Base-by-base conservation (phyloP, 2,329 filamentous ascomycete genomes). In the Botryosphaeria dothidea region DNA sequence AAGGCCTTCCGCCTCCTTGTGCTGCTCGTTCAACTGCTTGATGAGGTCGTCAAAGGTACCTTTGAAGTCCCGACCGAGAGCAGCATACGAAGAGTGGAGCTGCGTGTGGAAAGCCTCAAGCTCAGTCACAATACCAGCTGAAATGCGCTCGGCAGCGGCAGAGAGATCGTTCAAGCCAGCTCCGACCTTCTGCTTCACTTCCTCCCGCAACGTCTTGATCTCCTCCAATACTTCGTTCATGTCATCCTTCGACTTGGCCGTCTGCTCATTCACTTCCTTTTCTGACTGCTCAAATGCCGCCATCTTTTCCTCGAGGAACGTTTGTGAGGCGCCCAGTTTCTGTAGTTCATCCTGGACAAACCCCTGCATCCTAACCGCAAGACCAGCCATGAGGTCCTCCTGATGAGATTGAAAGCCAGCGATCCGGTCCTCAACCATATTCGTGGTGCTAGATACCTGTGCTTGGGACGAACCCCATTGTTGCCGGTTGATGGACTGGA, bases 151-250 rank as follows among this genome's bases (percentile, higher is more conserved):
- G 1, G 94, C 93, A 9, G 93, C 92, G 11, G 85, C 85, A 2
- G 93, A 93, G 23, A 98, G 87, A 27, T 92, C 89, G 71, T 92
- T 89, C 48, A 98, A 82, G 8, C 93, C 94, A 72, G 93, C 89
- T 2, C 92, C 92, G 54, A 98, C 92, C 67, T 90, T 90, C 56
- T 86, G 83, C 81, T 97, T 97, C 60, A 98, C 92, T 62, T 92
- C 89, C 75, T 97, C 91, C 23, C 94, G 88, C 25, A 98, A 84
- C n/a, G 86, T 88, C 74, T 93, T 93, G 75, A 98, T 97, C 74
- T 96, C 94, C 71, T 95, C 92, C 9, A 99, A 83, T 1, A 97
- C 90, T n/a, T 86, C 83, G 71, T 97, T 93, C 91, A 97, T 93
- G 65, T 93, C 90, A 54, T 93, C 88, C 71, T 90, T 92, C 2